phyloP scores from a whole-genome alignment of 2,329 filamentous ascomycete species.

The Ophiostoma sp. region DNA sequence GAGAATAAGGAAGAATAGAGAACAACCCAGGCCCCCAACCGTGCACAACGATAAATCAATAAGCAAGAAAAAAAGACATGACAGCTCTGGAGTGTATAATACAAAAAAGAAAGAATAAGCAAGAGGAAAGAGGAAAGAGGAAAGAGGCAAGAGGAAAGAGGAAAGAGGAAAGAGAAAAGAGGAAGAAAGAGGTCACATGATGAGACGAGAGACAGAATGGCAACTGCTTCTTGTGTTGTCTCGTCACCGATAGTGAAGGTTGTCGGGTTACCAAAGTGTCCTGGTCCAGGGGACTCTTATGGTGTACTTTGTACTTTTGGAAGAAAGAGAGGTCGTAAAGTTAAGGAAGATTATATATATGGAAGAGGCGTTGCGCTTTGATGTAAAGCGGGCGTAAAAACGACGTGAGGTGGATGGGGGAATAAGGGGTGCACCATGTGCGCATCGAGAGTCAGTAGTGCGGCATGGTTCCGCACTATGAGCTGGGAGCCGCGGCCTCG shows the following conservation, averaged over 20 bases:
- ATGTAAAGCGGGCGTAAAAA: neutral
- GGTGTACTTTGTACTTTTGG: slow-evolving; percentile 9
- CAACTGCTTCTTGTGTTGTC: neutral
- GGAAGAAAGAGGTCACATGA: neutral
- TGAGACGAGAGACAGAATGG: too few relatives aligned
- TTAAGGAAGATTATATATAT: neutral
- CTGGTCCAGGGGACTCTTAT: too few relatives aligned
- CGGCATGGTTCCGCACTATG: neutral
- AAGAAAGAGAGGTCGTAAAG: neutral
- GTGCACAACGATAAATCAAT: slow-evolving; percentile 12
- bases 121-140: neutral
- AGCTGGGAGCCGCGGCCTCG: neutral
- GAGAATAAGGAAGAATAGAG: neutral
- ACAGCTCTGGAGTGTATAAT: slow-evolving; percentile 18
- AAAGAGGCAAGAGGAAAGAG: neutral
- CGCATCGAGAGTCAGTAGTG: too few relatives aligned
- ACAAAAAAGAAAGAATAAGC: slow-evolving; percentile 14
- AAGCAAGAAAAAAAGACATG: slow-evolving; percentile 5
- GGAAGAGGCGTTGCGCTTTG: neutral
- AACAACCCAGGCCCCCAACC: slow-evolving; percentile 9
- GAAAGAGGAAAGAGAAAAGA: slow-evolving; percentile 7
- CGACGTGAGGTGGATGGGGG: neutral
- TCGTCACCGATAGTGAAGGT: neutral
- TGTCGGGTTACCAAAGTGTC: neutral
- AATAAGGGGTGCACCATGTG: neutral